Base-by-base conservation (phyloP, 106 monocot genomes). In the Platanthera guangdongensis region DNA sequence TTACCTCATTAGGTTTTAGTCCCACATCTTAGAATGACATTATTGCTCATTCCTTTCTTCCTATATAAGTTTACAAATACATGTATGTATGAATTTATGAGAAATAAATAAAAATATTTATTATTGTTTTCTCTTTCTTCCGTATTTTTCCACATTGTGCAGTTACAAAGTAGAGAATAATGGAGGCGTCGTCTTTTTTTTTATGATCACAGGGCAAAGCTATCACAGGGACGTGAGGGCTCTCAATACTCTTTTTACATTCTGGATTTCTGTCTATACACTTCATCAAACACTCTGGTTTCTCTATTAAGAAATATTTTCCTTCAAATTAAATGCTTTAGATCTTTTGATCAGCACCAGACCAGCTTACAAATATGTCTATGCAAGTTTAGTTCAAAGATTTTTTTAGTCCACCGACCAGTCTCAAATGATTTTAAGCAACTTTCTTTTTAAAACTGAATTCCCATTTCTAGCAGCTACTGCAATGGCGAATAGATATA, bases 141-240 rank as follows among this genome's bases (percentile, higher is more conserved):
- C 25, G 25, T 25, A 25, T 25, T 25, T 25, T 25, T 25, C 25
- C 25, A 25, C 25, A 25, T 0, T 25, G 0, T 25, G 25, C 25
- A 25, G 25, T 25, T 84, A 49, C 77, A 74, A 62, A 88, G 89
- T 77, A 91, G 82, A 91, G 96, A 89, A 85, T 91, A 74, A 89
- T 86, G 84, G 91, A 83, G 70, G 86, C 76, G 76, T 74, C 92
- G 48, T 80, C 84, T 25, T 82, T 90, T 90, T 90, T 86, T 25
- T 25, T 25, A 80, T 82, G 80, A 83, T 83, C 76, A 84, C 83
- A 90, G 80, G 83, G 86, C 77, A 46, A 84, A 89, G 15, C 84
- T 80, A 48, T 81, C 91, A 68, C 78, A 82, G 48, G 84, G 79
- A 68, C 84, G 96, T 97, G 68, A 86, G 84, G 78, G 93, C 96